A percentile compares a stretch with the other conserved stretches of the same genome.
These are phyloP conservation scores for Fusarium algeriense DNA, from an alignment of 2,329 filamentous ascomycete genomes.

Conservation along the genomic window DNA sequence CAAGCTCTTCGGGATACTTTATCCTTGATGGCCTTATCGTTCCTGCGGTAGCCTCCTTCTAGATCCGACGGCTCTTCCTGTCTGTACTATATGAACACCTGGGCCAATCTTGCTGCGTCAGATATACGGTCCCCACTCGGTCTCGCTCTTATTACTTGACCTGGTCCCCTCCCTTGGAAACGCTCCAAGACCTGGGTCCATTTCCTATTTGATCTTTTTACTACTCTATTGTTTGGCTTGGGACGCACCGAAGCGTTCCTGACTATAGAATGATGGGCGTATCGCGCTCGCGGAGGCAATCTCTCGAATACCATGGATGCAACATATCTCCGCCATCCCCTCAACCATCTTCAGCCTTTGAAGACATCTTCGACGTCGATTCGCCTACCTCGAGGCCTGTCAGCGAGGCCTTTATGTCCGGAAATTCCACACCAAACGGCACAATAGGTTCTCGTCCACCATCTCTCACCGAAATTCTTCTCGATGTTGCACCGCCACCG, in stretches of 20 bases:
- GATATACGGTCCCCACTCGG: slow-evolving; percentile 31
- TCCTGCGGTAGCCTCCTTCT: slow-evolving; percentile 41
- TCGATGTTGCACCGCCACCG: slow-evolving; percentile 85
- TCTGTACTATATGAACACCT: slow-evolving; percentile 41
- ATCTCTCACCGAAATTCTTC: slow-evolving; percentile 86
- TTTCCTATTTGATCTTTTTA: slow-evolving; percentile 20
- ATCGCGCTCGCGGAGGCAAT: slow-evolving; percentile 59
- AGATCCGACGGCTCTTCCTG: slow-evolving; percentile 43
- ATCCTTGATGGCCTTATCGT: slow-evolving; percentile 28
- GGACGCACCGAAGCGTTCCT: slow-evolving; percentile 38
- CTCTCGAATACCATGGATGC: slow-evolving; percentile 58
- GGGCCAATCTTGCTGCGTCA: slow-evolving; percentile 36
- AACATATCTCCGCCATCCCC: slow-evolving; percentile 59
- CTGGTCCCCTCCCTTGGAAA: slow-evolving; percentile 32
- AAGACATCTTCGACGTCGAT: slow-evolving; percentile 60
- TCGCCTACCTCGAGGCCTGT: slow-evolving; percentile 60
- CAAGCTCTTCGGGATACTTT: slow-evolving; percentile 16
- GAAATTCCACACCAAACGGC: slow-evolving; percentile 52
- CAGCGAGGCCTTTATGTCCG: slow-evolving; percentile 62
- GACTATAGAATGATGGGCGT: slow-evolving; percentile 57
- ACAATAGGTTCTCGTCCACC: slow-evolving; percentile 62
- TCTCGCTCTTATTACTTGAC: slow-evolving; percentile 42
- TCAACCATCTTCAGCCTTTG: slow-evolving; percentile 59
- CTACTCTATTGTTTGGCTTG: slow-evolving; percentile 29
- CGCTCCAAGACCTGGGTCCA: slow-evolving; percentile 20